Evolutionary conservation across 1,139 yeast genomes (phyloP).

Genomic region (Saccharomyces hybrid): DNA sequence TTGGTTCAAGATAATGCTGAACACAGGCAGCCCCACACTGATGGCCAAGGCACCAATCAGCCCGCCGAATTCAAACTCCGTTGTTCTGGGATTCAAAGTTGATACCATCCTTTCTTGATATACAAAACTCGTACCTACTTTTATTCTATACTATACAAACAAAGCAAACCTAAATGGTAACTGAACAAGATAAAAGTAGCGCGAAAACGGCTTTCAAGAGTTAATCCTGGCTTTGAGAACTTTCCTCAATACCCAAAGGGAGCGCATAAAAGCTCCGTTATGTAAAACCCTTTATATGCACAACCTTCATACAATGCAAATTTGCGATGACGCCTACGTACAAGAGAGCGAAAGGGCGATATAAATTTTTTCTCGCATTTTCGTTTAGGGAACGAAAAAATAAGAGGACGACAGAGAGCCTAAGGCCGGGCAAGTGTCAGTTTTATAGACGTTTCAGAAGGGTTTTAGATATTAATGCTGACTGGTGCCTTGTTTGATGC

Average conservation of each 20-base stretch:
- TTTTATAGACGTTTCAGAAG: not conserved
- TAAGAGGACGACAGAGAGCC: not conserved
- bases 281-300: not conserved
- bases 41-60: slow-evolving; percentile 63
- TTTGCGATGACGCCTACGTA: not conserved
- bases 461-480: not conserved
- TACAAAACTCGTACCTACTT: too few relatives aligned
- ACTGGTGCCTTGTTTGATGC: not conserved
- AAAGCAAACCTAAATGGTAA: not conserved
- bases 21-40: slow-evolving; percentile 57
- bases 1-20: slow-evolving; percentile 53
- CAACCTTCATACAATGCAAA: not conserved
- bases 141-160: not conserved
- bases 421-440: too few relatives aligned
- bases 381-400: not conserved
- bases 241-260: not conserved
- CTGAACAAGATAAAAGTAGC: too few relatives aligned
- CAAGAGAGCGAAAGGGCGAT: not conserved
- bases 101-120: not conserved
- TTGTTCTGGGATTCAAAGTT: slow-evolving; percentile 64
- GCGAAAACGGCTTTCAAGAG: too few relatives aligned
- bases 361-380: not conserved
- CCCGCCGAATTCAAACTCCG: slow-evolving; percentile 71
- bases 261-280: not conserved
- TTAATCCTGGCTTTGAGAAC: too few relatives aligned